Conservation (phyloP, 768 basidiomycete genomes). For the Galerina marginata region DNA sequence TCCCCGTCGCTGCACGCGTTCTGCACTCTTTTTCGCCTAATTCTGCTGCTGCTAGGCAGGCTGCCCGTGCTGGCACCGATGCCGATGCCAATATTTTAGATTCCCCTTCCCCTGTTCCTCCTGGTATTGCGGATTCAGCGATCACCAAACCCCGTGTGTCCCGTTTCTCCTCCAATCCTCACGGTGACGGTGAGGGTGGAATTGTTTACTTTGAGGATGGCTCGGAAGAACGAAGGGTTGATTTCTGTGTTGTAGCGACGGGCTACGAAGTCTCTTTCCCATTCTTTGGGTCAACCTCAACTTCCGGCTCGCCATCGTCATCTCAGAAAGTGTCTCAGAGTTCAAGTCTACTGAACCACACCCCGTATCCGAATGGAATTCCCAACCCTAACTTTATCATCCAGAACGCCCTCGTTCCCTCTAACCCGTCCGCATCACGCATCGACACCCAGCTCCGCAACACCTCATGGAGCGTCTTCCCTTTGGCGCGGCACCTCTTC, state of each 20-base stretch:
- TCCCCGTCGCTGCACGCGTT: conserved; percentile 46
- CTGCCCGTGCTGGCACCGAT: not conserved
- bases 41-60: conserved; percentile 30
- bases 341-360: conserved; percentile 26
- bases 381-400: conserved; percentile 42
- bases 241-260: conserved; percentile 75
- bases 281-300: conserved; percentile 47
- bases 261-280: conserved; percentile 73
- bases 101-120: conserved; percentile 17
- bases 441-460: conserved; percentile 52
- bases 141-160: conserved; percentile 15
- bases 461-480: conserved; percentile 70
- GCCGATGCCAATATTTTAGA: not conserved
- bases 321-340: conserved; percentile 9
- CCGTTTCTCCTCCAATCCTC: conserved; percentile 5
- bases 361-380: conserved; percentile 29
- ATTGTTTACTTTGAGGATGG: conserved; percentile 66
- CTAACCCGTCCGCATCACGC: conserved; percentile 39
- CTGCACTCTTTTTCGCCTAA: conserved; percentile 59
- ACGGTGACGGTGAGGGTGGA: conserved; percentile 32
- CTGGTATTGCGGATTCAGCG: not conserved
- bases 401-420: not conserved
- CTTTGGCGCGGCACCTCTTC: conserved; percentile 73
- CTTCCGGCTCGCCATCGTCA: too few relatives aligned
- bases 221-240: conserved; percentile 55